Evolutionary conservation across 2,329 filamentous ascomycete genomes (phyloP).

Genomic region (Tolypocladium capitatum): DNA sequence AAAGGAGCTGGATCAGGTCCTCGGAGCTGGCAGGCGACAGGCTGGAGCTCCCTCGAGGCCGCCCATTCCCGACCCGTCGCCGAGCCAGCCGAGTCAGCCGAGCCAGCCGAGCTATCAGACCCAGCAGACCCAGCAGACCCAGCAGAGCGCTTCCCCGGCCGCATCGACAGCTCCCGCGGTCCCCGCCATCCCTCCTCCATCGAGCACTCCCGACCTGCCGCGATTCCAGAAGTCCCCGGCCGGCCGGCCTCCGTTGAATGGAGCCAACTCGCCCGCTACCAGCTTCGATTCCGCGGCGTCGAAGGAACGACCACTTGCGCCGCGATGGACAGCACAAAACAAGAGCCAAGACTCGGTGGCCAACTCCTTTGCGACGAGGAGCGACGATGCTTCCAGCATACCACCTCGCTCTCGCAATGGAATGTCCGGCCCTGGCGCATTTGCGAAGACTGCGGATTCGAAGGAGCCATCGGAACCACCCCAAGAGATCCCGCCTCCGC

Average conservation of each 20-base stretch:
- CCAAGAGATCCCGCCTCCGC: slow-evolving; percentile 4
- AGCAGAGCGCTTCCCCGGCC: slow-evolving; percentile 8
- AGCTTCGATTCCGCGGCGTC: slow-evolving; percentile 36
- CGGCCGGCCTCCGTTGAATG: slow-evolving; percentile 24
- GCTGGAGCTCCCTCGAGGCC: slow-evolving; percentile 12
- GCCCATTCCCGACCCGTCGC: slow-evolving; percentile 12
- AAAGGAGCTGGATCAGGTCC: slow-evolving; percentile 62
- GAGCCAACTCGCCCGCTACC: slow-evolving; percentile 32
- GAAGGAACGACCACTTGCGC: slow-evolving; percentile 23
- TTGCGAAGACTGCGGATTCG: slow-evolving; percentile 21
- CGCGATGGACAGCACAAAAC: slow-evolving; percentile 33
- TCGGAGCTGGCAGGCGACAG: slow-evolving; percentile 40
- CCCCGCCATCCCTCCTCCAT: slow-evolving; percentile 5
- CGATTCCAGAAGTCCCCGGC: slow-evolving; percentile 16
- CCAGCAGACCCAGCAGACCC: too few relatives aligned
- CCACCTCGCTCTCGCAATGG: slow-evolving; percentile 42
- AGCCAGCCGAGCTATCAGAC: too few relatives aligned
- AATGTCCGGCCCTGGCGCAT: slow-evolving; percentile 23
- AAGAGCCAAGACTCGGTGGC: slow-evolving; percentile 45
- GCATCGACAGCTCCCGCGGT: slow-evolving; percentile 5
- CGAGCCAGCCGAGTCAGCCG: slow-evolving; percentile 10
- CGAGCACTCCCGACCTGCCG: slow-evolving; percentile 11
- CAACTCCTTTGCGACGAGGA: slow-evolving; percentile 30
- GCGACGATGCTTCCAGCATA: slow-evolving; percentile 37
- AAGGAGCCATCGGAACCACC: slow-evolving; percentile 7